Evolutionary conservation across 2,329 filamentous ascomycete genomes (phyloP).

Genomic region (Alternaria viburni): DNA sequence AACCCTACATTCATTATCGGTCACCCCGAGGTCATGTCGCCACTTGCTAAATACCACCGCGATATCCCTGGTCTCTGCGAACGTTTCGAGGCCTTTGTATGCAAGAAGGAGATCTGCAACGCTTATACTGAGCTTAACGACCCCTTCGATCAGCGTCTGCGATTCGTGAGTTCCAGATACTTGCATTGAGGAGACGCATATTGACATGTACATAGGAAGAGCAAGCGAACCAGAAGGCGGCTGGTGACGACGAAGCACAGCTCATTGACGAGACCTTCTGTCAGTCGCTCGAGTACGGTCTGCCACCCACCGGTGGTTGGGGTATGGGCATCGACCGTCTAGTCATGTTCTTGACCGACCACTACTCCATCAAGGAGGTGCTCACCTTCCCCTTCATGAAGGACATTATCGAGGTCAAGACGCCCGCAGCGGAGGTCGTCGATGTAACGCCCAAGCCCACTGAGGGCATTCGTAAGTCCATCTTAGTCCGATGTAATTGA

Average conservation of each 20-base stretch:
- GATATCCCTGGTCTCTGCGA: slow-evolving; percentile 82
- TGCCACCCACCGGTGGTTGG: slow-evolving; percentile 92
- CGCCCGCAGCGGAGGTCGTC: slow-evolving; percentile 67
- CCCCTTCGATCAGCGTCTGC: slow-evolving; percentile 83
- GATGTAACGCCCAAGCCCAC: slow-evolving; percentile 64
- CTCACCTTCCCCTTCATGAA: slow-evolving; percentile 98
- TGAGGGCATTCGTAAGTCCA: slow-evolving; percentile 61
- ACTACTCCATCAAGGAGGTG: slow-evolving; percentile 96
- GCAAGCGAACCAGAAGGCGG: slow-evolving; percentile 89
- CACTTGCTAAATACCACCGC: slow-evolving; percentile 94
- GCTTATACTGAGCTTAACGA: slow-evolving; percentile 98
- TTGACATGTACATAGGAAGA: slow-evolving; percentile 61
- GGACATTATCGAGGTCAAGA: slow-evolving; percentile 58
- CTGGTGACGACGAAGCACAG: slow-evolving; percentile 97
- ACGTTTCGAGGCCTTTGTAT: slow-evolving; percentile 96
- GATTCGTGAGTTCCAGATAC: slow-evolving; percentile 61
- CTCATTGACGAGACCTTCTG: slow-evolving; percentile 96
- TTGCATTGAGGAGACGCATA: not conserved
- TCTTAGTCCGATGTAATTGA: not conserved
- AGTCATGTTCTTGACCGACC: slow-evolving; percentile 94
- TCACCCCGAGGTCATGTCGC: slow-evolving; percentile 89
- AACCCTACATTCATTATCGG: slow-evolving; percentile 91
- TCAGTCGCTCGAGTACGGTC: slow-evolving; percentile 83
- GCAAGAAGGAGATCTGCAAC: slow-evolving; percentile 96
- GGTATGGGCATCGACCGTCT: slow-evolving; percentile 94